These are phyloP conservation scores for Aspergillus steynii DNA, from an alignment of 495 filamentous ascomycete genomes.

Conservation along the genomic window DNA sequence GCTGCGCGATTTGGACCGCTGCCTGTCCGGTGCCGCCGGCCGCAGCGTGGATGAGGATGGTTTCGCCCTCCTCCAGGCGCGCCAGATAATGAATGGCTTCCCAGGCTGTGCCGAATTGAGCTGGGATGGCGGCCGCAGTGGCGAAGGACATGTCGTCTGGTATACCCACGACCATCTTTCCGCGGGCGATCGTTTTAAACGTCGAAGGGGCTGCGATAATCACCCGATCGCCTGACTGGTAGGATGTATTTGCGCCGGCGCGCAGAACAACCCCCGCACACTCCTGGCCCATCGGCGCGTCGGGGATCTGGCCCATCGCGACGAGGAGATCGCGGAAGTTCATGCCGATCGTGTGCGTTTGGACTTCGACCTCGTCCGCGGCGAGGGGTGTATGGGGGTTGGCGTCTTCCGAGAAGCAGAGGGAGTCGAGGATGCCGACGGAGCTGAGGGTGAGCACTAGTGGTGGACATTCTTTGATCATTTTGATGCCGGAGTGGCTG, in stretches of 20 bases:
- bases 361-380: neutral
- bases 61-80: constrained; percentile 27
- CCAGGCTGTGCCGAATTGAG: constrained; percentile 56
- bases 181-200: neutral
- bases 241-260: too few species aligned
- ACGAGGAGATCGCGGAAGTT: constrained; percentile 2
- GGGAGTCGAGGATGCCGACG: neutral
- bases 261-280: too few species aligned
- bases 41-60: constrained; percentile 44
- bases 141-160: constrained; percentile 22
- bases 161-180: neutral
- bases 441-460: neutral
- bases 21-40: constrained; percentile 64
- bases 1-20: constrained; percentile 58
- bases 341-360: neutral
- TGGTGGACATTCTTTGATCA: neutral
- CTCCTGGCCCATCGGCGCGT: too few species aligned
- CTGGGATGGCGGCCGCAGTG: constrained; percentile 54
- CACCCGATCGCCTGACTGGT: neutral
- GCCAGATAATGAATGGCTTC: constrained; percentile 49
- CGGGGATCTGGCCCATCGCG: neutral
- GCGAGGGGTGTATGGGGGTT: neutral
- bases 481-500: neutral
- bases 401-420: neutral
- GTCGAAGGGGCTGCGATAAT: neutral